Evolutionary conservation across 495 filamentous ascomycete species (phyloP), one percentile per base, ranked within the genome.

Genomic region (Oidiodendron maius): DNA sequence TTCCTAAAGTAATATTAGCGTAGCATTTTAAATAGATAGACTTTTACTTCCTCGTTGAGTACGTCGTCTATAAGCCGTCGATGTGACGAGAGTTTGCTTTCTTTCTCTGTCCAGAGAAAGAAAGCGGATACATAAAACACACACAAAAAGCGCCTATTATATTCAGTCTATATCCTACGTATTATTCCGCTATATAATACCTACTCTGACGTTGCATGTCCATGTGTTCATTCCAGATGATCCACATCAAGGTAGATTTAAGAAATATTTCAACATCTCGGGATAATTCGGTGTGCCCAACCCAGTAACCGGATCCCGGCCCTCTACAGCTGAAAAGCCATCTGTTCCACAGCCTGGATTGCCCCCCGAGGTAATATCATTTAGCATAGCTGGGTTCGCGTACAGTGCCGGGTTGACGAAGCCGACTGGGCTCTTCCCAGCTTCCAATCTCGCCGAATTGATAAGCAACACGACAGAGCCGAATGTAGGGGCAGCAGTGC

Each of bases 241-340:
- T 21, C 20, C 38, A 40, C 38, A 44, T 36, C 40, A 58, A 18
- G 51, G 55, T 34, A 58, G 40, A 11, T 21, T 21, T 63, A 78
- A 64, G 43, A 71, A 77, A 16, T 65, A 49, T 37, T 64, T 61
- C 56, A 70, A 57, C 64, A 81, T 48, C 55, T 67, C 72, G 3
- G 66, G 64, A 54, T 67, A 82, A 46, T 74, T 74, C 2, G 76
- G 76, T 12, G 78, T 75, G 12, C 76, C 77, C 26, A 80, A 49
- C 11, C 55, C 51, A 0, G 74, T 78, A 0, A 73, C 75, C n/a
- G 82, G 80, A 64, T 85, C 81, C 82, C 82, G 84, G 16, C 82
- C 82, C 42, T 64, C 50, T 3, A 67, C 68, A 16, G 76, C 74
- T 8, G 50, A 46, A 50, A 81, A 82, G 1, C 78, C 78, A 6